phyloP scores from a whole-genome alignment of 208 protist genomes.

The Blechomonas ayalai region DNA sequence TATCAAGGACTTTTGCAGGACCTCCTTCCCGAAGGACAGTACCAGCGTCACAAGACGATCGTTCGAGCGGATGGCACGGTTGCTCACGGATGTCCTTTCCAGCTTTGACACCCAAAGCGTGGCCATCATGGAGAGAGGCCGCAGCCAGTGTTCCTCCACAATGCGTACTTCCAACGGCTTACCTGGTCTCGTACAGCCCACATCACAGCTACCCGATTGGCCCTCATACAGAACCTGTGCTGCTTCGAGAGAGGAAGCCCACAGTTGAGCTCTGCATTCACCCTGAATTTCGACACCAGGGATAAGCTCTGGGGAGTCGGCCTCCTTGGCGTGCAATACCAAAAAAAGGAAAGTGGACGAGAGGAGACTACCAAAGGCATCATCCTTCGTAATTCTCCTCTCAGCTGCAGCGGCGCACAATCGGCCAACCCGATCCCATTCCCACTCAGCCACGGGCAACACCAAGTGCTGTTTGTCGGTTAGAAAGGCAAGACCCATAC shows the following conservation, averaged over 20 bases:
- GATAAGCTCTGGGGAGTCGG: background rate
- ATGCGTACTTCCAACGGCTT: no score
- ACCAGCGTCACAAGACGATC: no score
- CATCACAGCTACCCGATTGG: no score
- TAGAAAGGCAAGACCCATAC: constrained; percentile 12
- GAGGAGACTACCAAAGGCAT: constrained; percentile 19
- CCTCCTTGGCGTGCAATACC: constrained; percentile 1
- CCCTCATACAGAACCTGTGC: no score
- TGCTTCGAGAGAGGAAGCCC: background rate
- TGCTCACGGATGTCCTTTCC: no score
- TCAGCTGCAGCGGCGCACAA: constrained; percentile 9
- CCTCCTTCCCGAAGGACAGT: no score
- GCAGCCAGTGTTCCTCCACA: constrained; percentile 3
- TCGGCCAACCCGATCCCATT: background rate
- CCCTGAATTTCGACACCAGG: constrained; percentile 5
- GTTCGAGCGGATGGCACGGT: no score
- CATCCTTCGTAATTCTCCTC: constrained; percentile 6
- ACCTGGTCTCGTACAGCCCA: no score
- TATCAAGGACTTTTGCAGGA: no score
- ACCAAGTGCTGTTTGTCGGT: constrained; percentile 10
- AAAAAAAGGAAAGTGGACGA: constrained; percentile 18
- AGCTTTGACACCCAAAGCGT: no score
- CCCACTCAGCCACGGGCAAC: constrained; percentile 12
- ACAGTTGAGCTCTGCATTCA: constrained; percentile 10
- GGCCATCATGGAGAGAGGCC: constrained; percentile 1